Evolutionary conservation across 2,329 filamentous ascomycete genomes (phyloP).

Genomic region (Fusarium sarcochroum): DNA sequence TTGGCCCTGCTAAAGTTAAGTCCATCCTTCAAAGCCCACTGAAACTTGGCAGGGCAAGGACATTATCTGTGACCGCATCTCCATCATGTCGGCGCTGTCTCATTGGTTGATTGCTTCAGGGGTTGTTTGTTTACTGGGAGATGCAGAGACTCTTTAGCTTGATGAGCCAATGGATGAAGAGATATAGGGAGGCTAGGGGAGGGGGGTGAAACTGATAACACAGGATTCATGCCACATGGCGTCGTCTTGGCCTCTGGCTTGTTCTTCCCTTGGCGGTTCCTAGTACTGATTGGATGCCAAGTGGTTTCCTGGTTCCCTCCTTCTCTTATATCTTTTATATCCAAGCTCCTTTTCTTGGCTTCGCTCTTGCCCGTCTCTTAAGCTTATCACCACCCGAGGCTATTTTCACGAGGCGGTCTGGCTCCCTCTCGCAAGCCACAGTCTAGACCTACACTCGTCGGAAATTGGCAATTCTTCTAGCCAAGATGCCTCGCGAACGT

Average conservation of each 20-base stretch:
- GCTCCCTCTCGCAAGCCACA: neutral
- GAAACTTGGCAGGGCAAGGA: constrained; percentile 34
- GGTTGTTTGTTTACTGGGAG: constrained; percentile 8
- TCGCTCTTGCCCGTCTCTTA: neutral
- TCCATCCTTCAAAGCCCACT: neutral
- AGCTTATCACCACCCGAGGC: neutral
- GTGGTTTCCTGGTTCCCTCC: neutral
- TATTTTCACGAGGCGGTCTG: constrained; percentile 1
- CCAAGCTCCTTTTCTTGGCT: neutral
- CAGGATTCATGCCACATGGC: constrained; percentile 12
- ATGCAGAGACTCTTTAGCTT: constrained; percentile 9
- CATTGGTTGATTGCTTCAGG: constrained; percentile 19
- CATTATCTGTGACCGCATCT: constrained; percentile 22
- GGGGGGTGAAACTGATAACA: constrained; percentile 14
- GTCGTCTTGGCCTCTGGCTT: neutral
- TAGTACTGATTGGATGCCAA: neutral
- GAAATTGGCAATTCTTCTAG: constrained; percentile 4
- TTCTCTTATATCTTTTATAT: constrained; percentile 4
- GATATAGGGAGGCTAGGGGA: neutral
- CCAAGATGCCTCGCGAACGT: constrained; percentile 33
- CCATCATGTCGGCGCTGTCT: constrained; percentile 17
- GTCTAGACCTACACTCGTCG: constrained; percentile 7
- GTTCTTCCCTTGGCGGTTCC: constrained; percentile 1
- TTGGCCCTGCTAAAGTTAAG: constrained; percentile 24
- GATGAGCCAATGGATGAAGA: constrained; percentile 9